phyloP scores from a whole-genome alignment of 257 asterid species.

The Salvia splendens region DNA sequence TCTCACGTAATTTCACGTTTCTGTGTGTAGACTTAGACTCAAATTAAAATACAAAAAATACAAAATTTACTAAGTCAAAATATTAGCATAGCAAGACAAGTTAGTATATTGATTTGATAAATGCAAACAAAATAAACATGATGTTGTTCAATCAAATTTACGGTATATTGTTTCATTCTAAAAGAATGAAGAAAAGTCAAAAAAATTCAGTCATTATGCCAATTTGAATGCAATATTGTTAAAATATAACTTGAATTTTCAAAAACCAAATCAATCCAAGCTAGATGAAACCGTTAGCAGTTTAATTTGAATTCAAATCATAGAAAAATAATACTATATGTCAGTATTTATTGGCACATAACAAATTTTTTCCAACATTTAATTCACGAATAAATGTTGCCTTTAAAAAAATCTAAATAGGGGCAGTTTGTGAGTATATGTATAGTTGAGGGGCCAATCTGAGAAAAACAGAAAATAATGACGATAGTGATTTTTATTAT shows the following conservation, averaged over 20 bases:
- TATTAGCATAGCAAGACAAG: not conserved
- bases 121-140: no score
- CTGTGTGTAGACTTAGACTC: constrained; percentile 23
- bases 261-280: not conserved
- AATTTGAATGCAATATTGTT: not conserved
- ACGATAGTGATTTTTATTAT: no score
- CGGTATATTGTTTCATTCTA: no score
- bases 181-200: no score
- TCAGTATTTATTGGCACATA: not conserved
- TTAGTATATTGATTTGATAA: not conserved
- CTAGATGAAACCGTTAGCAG: not conserved
- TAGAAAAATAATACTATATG: not conserved
- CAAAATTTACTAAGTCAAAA: not conserved
- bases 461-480: no score
- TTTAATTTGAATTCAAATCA: constrained; percentile 1
- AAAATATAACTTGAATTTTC: not conserved
- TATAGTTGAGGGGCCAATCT: not conserved
- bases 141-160: no score
- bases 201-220: no score
- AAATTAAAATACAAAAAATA: not conserved
- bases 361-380: not conserved
- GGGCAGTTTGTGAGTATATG: not conserved
- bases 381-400: not conserved
- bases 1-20: constrained; percentile 2
- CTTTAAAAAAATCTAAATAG: not conserved